These are phyloP conservation scores for Anastatica hierochuntica DNA, from an alignment of 345 rosid species.

Conservation along the genomic window DNA sequence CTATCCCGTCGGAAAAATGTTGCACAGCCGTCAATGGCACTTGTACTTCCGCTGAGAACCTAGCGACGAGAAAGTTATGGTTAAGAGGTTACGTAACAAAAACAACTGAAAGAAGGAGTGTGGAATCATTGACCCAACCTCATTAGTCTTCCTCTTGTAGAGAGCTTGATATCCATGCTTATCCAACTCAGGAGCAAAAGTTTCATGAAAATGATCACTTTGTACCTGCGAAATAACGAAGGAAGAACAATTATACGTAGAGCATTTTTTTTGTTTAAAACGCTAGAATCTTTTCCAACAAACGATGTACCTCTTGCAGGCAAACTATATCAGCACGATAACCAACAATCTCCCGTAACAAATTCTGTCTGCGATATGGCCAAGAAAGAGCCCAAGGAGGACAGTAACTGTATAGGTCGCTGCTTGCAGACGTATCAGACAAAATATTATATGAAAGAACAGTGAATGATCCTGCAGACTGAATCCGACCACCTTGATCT, in stretches of 20 bases:
- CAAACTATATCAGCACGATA: slow-evolving; percentile 96
- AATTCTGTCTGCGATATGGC: slow-evolving; percentile 92
- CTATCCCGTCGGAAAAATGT: slow-evolving; percentile 96
- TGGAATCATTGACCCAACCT: slow-evolving; percentile 44
- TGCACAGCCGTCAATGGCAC: slow-evolving; percentile 85
- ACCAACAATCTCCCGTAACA: slow-evolving; percentile 89
- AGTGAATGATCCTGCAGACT: slow-evolving; percentile 75
- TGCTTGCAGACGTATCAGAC: slow-evolving; percentile 71
- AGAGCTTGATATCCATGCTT: slow-evolving; percentile 95
- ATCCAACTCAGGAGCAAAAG: slow-evolving; percentile 86
- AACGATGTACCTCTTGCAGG: slow-evolving; percentile 71
- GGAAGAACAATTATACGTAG: neutral
- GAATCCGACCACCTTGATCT: slow-evolving; percentile 64
- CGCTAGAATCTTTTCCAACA: neutral
- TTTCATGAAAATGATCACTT: slow-evolving; percentile 82
- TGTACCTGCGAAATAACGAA: slow-evolving; percentile 54
- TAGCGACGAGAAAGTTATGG: slow-evolving; percentile 17
- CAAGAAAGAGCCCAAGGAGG: slow-evolving; percentile 99
- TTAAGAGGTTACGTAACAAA: neutral
- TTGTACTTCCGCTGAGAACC: slow-evolving; percentile 68
- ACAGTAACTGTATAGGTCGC: slow-evolving; percentile 71
- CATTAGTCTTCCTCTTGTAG: slow-evolving; percentile 85
- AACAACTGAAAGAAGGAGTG: neutral
- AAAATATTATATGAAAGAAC: slow-evolving; percentile 93
- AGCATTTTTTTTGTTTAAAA: slow-evolving; percentile 16